Conservation (phyloP, 441 rosid species). For the Arabidopsis lyrata region DNA sequence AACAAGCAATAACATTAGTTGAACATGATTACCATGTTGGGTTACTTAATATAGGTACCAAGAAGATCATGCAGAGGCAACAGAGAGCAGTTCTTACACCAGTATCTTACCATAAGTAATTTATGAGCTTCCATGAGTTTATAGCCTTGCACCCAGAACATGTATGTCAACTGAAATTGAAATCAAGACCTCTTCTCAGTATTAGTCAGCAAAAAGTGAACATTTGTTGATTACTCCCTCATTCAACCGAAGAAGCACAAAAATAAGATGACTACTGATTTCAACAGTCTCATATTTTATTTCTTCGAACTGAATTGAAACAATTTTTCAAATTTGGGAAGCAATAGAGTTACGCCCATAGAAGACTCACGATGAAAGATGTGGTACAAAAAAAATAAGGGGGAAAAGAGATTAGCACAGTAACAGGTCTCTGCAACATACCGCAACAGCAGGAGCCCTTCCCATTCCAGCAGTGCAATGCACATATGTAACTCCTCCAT, state of each 20-base stretch:
- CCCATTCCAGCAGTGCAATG: slow-evolving; percentile 99
- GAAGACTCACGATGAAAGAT: not conserved
- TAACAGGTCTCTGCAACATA: slow-evolving; percentile 47
- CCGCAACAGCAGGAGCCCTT: slow-evolving; percentile 96
- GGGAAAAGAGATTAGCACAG: not conserved
- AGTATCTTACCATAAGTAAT: slow-evolving; percentile 71
- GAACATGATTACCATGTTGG: not conserved
- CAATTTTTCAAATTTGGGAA: not conserved
- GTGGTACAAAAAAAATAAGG: not conserved
- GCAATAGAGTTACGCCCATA: slow-evolving; percentile 8
- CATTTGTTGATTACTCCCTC: slow-evolving; percentile 14
- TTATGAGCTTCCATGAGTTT: slow-evolving; percentile 76
- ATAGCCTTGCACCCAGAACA: slow-evolving; percentile 96
- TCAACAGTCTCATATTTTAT: not conserved
- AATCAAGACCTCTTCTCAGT: slow-evolving; percentile 28
- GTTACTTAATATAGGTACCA: not conserved
- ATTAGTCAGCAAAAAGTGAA: slow-evolving; percentile 6
- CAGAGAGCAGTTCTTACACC: slow-evolving; percentile 25
- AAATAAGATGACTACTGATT: not conserved
- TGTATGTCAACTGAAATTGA: slow-evolving; percentile 80
- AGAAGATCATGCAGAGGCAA: slow-evolving; percentile 4
- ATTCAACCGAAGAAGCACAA: slow-evolving; percentile 20
- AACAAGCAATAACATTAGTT: slow-evolving; percentile 10
- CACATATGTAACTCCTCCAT: slow-evolving; percentile 88
- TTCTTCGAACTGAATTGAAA: slow-evolving; percentile 18